phyloP scores from a whole-genome alignment of 192 early-diverging fungal genomes.

The Gonapodya prolifera region DNA sequence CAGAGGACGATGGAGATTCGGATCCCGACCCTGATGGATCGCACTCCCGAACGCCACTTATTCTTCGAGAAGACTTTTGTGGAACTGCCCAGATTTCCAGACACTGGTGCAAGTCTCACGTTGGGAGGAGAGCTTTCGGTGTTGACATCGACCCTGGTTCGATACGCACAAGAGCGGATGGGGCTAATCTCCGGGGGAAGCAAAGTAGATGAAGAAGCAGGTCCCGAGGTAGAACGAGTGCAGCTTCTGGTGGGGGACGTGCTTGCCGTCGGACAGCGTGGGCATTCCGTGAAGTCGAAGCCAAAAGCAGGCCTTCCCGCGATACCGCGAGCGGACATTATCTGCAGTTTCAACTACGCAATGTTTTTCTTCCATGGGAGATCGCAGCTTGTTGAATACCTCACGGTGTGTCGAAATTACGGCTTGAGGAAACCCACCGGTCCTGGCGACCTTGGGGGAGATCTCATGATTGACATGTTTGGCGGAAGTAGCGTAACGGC shows the following conservation, averaged over 20 bases:
- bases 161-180: constrained; percentile 17
- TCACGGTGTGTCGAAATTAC: no score
- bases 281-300: background rate
- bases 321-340: constrained; percentile 26
- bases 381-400: constrained; percentile 20
- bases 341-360: constrained; percentile 29
- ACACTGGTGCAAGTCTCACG: constrained; percentile 19
- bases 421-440: no score
- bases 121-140: constrained; percentile 18
- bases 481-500: constrained; percentile 17
- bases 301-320: background rate
- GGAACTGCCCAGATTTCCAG: constrained; percentile 31
- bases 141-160: constrained; percentile 31
- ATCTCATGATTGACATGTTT: constrained; percentile 31
- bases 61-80: constrained; percentile 35
- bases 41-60: constrained; percentile 4
- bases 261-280: background rate
- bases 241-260: constrained; percentile 12
- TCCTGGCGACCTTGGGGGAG: constrained; percentile 20
- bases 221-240: constrained; percentile 9
- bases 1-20: no score
- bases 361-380: constrained; percentile 26
- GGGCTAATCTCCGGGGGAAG: background rate
- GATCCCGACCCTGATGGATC: no score
- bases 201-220: constrained; percentile 8